A percentile compares a stretch with the other conserved stretches of the same genome.
phyloP scores from a whole-genome alignment of 2,329 filamentous ascomycete species.

The Tympanopsis confertula region DNA sequence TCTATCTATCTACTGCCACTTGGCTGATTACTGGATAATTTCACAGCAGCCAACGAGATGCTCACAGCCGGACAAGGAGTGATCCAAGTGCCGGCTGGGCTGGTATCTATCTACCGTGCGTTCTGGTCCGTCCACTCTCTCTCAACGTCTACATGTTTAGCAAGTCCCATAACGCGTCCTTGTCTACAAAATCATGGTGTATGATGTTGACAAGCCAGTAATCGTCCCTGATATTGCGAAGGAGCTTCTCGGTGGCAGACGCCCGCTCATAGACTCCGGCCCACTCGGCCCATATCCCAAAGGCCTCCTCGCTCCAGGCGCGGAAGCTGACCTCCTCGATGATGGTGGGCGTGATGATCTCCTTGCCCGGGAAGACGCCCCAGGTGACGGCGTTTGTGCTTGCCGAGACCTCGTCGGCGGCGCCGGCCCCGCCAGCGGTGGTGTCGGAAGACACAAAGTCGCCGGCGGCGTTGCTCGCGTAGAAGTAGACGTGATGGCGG shows the following conservation, averaged over 20 bases:
- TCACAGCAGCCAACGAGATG: too few relatives aligned
- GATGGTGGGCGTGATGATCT: slow-evolving; percentile 65
- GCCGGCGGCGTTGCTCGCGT: slow-evolving; percentile 4
- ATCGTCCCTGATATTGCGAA: slow-evolving; percentile 41
- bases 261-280: slow-evolving; percentile 48
- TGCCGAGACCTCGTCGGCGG: slow-evolving; percentile 13
- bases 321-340: slow-evolving; percentile 63
- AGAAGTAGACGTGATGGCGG: slow-evolving; percentile 45
- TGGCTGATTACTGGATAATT: too few relatives aligned
- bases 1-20: too few relatives aligned
- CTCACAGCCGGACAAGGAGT: too few relatives aligned
- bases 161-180: slow-evolving; percentile 49
- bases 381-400: slow-evolving; percentile 62
- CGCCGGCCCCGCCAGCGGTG: slow-evolving; percentile 15
- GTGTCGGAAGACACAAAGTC: slow-evolving; percentile 24
- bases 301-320: slow-evolving; percentile 64
- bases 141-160: slow-evolving; percentile 27
- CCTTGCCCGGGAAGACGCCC: slow-evolving; percentile 63
- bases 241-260: slow-evolving; percentile 39
- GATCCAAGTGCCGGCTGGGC: too few relatives aligned
- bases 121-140: too few relatives aligned
- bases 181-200: slow-evolving; percentile 34
- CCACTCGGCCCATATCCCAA: slow-evolving; percentile 65
- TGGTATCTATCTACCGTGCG: too few relatives aligned
- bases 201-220: slow-evolving; percentile 60